phyloP scores from a whole-genome alignment of 2,329 filamentous ascomycete species.

The Aspergillus neoniger region DNA sequence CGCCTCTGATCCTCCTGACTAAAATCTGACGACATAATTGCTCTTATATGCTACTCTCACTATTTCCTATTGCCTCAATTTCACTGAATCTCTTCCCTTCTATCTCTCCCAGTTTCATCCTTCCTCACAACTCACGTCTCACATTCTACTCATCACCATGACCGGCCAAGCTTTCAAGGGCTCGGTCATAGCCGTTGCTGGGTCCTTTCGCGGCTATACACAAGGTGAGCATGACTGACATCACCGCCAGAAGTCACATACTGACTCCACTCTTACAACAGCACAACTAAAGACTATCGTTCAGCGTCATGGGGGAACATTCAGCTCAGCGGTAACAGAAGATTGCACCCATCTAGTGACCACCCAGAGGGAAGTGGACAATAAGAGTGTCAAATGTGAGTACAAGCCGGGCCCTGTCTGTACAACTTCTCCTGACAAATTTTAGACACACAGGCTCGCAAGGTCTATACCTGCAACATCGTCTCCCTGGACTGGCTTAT shows the following conservation, averaged over 20 bases:
- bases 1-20: not conserved
- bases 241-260: not conserved
- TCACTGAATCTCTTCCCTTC: not conserved
- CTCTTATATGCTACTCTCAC: not conserved
- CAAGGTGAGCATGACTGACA: slow-evolving; percentile 44
- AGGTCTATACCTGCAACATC: slow-evolving; percentile 54
- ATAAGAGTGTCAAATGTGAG: slow-evolving; percentile 38
- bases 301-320: slow-evolving; percentile 37
- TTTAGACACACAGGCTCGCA: slow-evolving; percentile 48
- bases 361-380: slow-evolving; percentile 40
- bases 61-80: not conserved
- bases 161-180: slow-evolving; percentile 29
- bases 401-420: slow-evolving; percentile 34
- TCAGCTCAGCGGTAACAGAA: slow-evolving; percentile 31
- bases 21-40: not conserved
- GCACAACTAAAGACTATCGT: slow-evolving; percentile 28
- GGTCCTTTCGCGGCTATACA: slow-evolving; percentile 58
- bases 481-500: slow-evolving; percentile 64
- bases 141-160: slow-evolving; percentile 4
- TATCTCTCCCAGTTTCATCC: not conserved
- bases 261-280: slow-evolving; percentile 9
- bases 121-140: not conserved
- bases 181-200: slow-evolving; percentile 57
- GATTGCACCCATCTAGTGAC: slow-evolving; percentile 43
- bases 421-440: slow-evolving; percentile 38